Conservation (phyloP, 208 protist species). For the Acanthamoeba culbertsoni region DNA sequence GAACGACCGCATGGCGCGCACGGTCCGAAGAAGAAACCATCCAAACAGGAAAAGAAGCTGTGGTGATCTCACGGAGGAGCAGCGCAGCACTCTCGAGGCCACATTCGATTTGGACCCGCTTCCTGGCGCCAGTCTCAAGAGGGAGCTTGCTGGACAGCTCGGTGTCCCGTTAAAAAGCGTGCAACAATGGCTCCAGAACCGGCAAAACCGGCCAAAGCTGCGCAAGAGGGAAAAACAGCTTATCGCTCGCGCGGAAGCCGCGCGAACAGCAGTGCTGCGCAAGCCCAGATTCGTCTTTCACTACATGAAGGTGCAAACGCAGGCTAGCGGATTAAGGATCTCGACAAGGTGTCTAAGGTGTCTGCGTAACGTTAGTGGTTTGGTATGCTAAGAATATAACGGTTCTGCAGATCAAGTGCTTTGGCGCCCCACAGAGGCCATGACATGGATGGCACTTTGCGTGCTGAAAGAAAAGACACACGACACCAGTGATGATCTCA, state of each 20-base stretch:
- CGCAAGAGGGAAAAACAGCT: conserved; percentile 8
- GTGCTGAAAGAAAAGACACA: no score
- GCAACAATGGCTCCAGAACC: background rate
- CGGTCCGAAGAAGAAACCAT: no score
- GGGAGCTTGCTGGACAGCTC: background rate
- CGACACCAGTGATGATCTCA: background rate
- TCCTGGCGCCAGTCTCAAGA: background rate
- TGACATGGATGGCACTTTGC: no score
- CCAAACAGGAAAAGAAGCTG: no score
- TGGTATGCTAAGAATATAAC: no score
- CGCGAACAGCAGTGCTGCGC: background rate
- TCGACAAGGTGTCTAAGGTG: no score
- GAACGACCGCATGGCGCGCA: no score
- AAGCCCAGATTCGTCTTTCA: conserved; percentile 5
- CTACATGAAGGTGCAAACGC: background rate
- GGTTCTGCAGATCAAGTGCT: no score
- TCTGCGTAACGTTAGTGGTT: no score
- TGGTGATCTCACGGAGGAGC: background rate
- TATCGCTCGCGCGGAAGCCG: background rate
- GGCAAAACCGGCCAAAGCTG: background rate
- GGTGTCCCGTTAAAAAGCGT: background rate
- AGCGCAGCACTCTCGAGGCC: background rate
- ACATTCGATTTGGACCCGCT: background rate
- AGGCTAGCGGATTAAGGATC: background rate
- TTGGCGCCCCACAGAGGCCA: no score